These are phyloP conservation scores for Hemileccinum impolitum DNA, from an alignment of 768 basidiomycete species.

Conservation along the genomic window DNA sequence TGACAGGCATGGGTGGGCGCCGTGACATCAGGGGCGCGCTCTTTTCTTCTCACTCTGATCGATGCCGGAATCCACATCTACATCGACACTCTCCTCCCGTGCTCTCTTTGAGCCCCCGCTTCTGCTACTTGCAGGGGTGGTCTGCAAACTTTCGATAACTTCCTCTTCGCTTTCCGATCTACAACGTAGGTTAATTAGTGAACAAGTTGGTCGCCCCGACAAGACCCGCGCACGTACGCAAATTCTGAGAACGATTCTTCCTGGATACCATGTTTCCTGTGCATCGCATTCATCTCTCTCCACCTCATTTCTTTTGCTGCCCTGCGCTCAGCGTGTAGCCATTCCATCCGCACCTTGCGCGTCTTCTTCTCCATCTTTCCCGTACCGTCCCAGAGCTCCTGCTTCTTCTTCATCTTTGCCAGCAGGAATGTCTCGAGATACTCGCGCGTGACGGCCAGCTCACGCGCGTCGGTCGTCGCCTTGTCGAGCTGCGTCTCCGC, in stretches of 20 bases:
- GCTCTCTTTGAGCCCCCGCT: slow-evolving; percentile 14
- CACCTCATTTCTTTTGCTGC: slow-evolving; percentile 17
- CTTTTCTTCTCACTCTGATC: slow-evolving; percentile 11
- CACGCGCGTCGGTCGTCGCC: slow-evolving; percentile 16
- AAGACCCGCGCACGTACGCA: slow-evolving; percentile 14
- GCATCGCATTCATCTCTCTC: slow-evolving; percentile 15
- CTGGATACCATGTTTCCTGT: slow-evolving; percentile 3
- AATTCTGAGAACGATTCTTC: slow-evolving; percentile 22
- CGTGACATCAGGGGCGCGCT: slow-evolving; percentile 9
- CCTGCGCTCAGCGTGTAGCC: slow-evolving; percentile 23
- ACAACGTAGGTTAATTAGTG: background rate
- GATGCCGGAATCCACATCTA: background rate
- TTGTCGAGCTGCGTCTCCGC: slow-evolving; percentile 12
- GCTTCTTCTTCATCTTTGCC: slow-evolving; percentile 30
- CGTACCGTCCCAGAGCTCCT: slow-evolving; percentile 33
- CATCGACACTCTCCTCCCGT: slow-evolving; percentile 7
- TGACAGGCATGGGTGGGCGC: background rate
- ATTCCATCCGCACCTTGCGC: slow-evolving; percentile 24
- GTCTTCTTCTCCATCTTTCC: slow-evolving; percentile 19
- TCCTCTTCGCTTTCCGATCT: slow-evolving; percentile 27
- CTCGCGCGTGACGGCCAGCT: slow-evolving; percentile 22
- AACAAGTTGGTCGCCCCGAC: background rate
- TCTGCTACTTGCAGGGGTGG: slow-evolving; percentile 20
- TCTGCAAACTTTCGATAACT: slow-evolving; percentile 22
- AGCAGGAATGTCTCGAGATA: slow-evolving; percentile 23